Base-by-base conservation (phyloP, 2,329 filamentous ascomycete species). In the Aspergillus costaricaensis region DNA sequence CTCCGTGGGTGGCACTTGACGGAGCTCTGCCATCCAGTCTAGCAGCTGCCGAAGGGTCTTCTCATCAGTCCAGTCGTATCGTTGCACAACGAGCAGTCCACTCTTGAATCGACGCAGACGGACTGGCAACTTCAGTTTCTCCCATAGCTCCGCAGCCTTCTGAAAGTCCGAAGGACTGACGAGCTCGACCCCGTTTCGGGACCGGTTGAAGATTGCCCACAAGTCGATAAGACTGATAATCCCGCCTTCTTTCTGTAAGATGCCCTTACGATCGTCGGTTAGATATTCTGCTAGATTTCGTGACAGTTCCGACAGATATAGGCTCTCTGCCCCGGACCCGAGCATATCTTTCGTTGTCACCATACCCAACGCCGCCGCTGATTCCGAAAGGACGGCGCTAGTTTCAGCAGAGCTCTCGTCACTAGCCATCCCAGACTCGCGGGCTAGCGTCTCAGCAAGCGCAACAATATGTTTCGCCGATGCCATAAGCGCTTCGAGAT, bases 281-380 rank as follows among this genome's bases (percentile, higher is more conserved):
- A 96, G 80, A 69, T 94, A 96, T 75, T 96, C 92, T 7, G 92
- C 93, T 4, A 96, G 77, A 68, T 93, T 94, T 36, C 92, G 86
- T 4, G 92, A 87, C 47, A 96, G 80, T 69, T 96, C 92, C 0
- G 92, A 96, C 5, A 97, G 81, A 73, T 99, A 99, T 2, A 98
- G 84, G 14, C 88, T 91, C 72, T 96, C 91, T 0, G 91, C 85
- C 43, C 88, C 86, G n/a, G 89, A 87, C 21, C 88, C 87, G 1
- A 96, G 89, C 80, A 96, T 96, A 68, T 98, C 94, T 77, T 93
- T 96, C 1, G 94, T 98, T 0, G 94, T 96, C n/a, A 95, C 85
- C 56, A 98, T 85, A 0, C 93, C 92, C 0, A 98, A 83, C 55
- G 94, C 91, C 59, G 87, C 91, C 5, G 89, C 90, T 1, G 91